These are phyloP conservation scores for Lotus japonicus DNA, from an alignment of 306 rosid genomes.

Conservation along the genomic window DNA sequence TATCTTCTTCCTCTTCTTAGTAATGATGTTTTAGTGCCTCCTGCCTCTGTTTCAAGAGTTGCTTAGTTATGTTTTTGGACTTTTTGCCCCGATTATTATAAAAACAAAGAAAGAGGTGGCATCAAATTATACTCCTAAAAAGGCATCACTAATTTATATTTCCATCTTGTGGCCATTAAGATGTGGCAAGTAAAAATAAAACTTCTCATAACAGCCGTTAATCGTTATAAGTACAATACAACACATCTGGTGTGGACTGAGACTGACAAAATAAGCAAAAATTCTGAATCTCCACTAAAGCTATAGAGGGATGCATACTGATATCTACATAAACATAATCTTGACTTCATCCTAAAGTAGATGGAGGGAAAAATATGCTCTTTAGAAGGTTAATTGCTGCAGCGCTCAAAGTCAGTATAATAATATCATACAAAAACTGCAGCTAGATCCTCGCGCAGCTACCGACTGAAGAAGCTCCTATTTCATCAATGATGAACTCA, in stretches of 20 bases:
- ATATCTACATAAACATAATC: constrained; percentile 27
- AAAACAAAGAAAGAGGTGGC: background rate
- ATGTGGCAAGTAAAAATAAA: background rate
- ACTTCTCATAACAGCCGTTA: background rate
- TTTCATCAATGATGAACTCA: background rate
- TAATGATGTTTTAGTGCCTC: too few species aligned
- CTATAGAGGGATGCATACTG: constrained; percentile 10
- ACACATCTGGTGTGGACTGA: background rate
- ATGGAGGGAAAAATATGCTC: constrained; percentile 8
- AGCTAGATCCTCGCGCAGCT: constrained; percentile 22
- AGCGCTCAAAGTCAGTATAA: constrained; percentile 19
- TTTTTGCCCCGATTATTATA: too few species aligned
- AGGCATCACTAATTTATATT: background rate
- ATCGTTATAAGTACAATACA: constrained; percentile 1
- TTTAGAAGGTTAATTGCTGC: constrained; percentile 28
- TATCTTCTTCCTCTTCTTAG: too few species aligned
- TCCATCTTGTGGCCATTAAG: background rate
- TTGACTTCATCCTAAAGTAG: constrained; percentile 18
- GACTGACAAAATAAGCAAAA: background rate
- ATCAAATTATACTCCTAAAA: background rate
- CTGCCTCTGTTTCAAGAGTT: too few species aligned
- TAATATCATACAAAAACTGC: constrained; percentile 26
- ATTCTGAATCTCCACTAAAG: constrained; percentile 14
- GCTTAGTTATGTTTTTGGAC: too few species aligned
- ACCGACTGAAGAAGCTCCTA: constrained; percentile 21